phyloP scores from a whole-genome alignment of 768 basidiomycete species.

The Suillus lakei region DNA sequence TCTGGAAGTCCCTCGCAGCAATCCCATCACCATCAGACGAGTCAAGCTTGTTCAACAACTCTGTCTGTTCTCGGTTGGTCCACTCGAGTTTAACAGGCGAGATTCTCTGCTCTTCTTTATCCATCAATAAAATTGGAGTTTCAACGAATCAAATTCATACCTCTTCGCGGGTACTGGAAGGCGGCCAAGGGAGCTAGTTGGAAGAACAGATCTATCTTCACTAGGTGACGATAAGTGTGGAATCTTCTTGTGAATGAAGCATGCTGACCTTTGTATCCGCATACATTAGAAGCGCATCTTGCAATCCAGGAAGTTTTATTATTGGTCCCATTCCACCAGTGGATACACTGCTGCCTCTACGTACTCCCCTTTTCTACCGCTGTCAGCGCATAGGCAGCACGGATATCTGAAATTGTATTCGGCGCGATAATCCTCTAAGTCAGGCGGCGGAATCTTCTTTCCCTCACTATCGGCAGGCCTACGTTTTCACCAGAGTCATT shows the following conservation, averaged over 20 bases:
- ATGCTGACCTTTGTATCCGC: background rate
- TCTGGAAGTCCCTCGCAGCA: background rate
- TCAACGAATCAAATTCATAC: background rate
- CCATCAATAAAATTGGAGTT: background rate
- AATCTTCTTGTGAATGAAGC: background rate
- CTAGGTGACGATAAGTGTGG: background rate
- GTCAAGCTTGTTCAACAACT: background rate
- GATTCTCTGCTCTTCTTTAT: background rate
- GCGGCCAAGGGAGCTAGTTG: background rate
- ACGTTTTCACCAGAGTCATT: fast-evolving
- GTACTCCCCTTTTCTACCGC: background rate
- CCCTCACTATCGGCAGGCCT: background rate
- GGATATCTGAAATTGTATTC: background rate
- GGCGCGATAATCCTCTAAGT: background rate
- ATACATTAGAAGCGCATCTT: background rate
- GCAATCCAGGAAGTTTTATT: background rate
- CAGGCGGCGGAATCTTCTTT: background rate
- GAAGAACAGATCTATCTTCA: background rate
- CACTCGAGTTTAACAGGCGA: background rate
- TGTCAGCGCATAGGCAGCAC: background rate
- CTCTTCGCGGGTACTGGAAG: background rate
- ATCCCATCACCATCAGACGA: background rate
- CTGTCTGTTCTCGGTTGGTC: background rate
- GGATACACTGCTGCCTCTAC: background rate
- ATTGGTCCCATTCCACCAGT: background rate